Base-by-base conservation (phyloP, 1,139 yeast genomes). In the Saccharomycopsis hybrid region DNA sequence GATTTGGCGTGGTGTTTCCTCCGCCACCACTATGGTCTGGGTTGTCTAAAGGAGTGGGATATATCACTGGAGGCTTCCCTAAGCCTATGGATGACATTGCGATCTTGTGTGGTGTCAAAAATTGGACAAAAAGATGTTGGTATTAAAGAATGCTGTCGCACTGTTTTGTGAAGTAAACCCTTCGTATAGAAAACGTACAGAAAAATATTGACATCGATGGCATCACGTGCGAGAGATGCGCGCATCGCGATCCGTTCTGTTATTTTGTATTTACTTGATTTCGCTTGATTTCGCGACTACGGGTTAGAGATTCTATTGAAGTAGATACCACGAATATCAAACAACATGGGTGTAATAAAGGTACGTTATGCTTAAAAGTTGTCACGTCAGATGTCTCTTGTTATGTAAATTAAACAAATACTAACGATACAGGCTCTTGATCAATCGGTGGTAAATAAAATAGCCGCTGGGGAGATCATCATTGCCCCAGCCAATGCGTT, bases 391-490 rank as follows among this genome's bases (percentile, higher is more conserved):
- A 25, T 29, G 28, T 40, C 11, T 11, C n/a, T 18, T 18, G 25
- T 7, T 29, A 40, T 7, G 30, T 29, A 2, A 24, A 25, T 3
- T 11, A 39, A 18, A 24, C 13, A 7, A 24, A 28, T 25, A 25
- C n/a, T 9, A 25, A 11, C 24, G 41, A 38, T 18, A 38, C 54
- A 69, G 59, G 72, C 76, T 47, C 73, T 88, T 9, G 89, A 82
- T 39, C 68, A 68, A 30, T 62, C 76, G 3, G 97, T 90, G 35
- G 86, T 94, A 48, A 90, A 88, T 64, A 77, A 84, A 54, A 92
- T 94, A 31, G 98, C 99, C 0, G 98, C 99, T 1, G 98, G 98
- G 0, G 98, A 94, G 67, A 88, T 94, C 67, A 87, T 94, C 53
- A 77, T 90, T 36, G 94, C 90, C 5, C 98, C 98, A 0, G 86